phyloP scores from a whole-genome alignment of 1,139 yeast genomes.

The Debaryomycetaceae sp. region DNA sequence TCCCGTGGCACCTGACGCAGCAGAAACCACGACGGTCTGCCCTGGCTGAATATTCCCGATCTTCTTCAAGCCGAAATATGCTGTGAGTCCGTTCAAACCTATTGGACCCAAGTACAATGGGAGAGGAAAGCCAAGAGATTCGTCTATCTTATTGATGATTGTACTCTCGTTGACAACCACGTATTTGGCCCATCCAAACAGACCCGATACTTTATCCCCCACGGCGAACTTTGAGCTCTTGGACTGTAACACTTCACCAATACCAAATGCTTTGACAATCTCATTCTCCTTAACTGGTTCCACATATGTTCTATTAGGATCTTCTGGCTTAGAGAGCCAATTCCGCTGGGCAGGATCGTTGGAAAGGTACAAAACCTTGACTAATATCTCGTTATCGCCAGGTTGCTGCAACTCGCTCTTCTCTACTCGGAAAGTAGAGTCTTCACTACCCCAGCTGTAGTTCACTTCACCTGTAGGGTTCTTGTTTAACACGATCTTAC shows the following conservation, averaged over 20 bases:
- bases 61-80: conserved; percentile 53
- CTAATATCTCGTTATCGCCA: conserved; percentile 15
- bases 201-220: conserved; percentile 21
- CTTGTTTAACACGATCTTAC: conserved; percentile 7
- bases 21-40: conserved; percentile 49
- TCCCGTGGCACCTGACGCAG: conserved; percentile 73
- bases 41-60: conserved; percentile 39
- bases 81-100: conserved; percentile 62
- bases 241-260: conserved; percentile 21
- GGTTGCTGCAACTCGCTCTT: conserved; percentile 7
- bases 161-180: conserved; percentile 15
- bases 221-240: conserved; percentile 17
- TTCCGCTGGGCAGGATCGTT: conserved; percentile 29
- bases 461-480: conserved; percentile 9
- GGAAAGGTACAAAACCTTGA: conserved; percentile 20
- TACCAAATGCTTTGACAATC: conserved; percentile 15
- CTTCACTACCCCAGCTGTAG: conserved; percentile 6
- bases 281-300: conserved; percentile 20
- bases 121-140: conserved; percentile 20
- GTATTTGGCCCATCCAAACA: conserved; percentile 30
- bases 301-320: conserved; percentile 17
- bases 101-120: conserved; percentile 23
- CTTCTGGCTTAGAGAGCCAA: conserved; percentile 19
- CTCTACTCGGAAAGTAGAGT: conserved; percentile 11
- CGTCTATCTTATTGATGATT: conserved; percentile 23